phyloP scores from a whole-genome alignment of 495 filamentous ascomycete species.

The Parmelia sp. region DNA sequence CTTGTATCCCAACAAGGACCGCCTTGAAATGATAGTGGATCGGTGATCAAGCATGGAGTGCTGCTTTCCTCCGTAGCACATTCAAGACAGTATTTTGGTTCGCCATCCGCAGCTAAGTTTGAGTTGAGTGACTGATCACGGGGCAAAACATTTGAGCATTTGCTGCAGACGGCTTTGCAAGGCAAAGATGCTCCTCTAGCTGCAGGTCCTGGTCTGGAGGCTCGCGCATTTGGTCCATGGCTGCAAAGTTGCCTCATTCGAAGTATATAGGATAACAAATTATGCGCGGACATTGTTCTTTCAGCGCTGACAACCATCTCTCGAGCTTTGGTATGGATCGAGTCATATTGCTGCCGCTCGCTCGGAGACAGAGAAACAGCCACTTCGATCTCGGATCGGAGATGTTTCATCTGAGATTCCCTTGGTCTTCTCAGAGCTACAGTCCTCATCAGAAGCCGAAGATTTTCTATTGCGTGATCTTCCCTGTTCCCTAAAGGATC shows the following conservation, averaged over 20 bases:
- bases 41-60: not conserved
- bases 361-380: not conserved
- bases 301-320: not conserved
- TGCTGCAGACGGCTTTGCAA: not conserved
- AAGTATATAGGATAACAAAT: constrained; percentile 5
- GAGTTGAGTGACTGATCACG: not conserved
- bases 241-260: constrained; percentile 17
- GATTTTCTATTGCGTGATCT: constrained; percentile 28
- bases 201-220: not conserved
- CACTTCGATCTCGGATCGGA: constrained; percentile 5
- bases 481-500: constrained; percentile 23
- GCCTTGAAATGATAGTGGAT: not conserved
- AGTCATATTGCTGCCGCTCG: constrained; percentile 12
- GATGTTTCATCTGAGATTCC: not conserved
- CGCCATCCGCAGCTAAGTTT: not conserved
- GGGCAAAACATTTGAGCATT: not conserved
- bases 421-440: constrained; percentile 37
- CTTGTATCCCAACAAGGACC: not conserved
- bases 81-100: not conserved
- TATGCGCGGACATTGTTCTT: constrained; percentile 2
- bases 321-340: constrained; percentile 2
- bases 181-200: not conserved
- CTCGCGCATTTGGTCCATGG: not conserved
- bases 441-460: constrained; percentile 34
- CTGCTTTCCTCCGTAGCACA: not conserved